These are phyloP conservation scores for Aspergillus sp. DNA, from an alignment of 2,329 filamentous ascomycete species.

Conservation along the genomic window DNA sequence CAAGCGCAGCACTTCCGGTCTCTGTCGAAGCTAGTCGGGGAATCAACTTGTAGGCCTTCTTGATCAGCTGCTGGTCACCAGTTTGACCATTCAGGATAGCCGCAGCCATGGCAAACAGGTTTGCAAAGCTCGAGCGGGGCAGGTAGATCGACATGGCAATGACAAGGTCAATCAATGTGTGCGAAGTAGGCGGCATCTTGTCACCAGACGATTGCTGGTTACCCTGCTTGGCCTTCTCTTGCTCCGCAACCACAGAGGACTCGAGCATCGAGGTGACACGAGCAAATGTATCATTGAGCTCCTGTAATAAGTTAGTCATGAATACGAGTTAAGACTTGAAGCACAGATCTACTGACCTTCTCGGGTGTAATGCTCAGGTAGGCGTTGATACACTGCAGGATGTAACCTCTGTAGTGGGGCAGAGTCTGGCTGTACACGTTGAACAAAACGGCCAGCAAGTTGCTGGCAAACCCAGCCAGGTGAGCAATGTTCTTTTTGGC, in stretches of 20 bases:
- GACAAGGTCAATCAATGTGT: constrained; percentile 93
- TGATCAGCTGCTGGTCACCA: constrained; percentile 82
- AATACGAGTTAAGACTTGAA: not conserved
- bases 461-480: constrained; percentile 72
- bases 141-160: constrained; percentile 95
- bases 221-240: constrained; percentile 59
- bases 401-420: constrained; percentile 83
- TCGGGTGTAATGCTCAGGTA: constrained; percentile 84
- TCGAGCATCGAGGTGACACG: constrained; percentile 83
- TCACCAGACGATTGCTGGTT: constrained; percentile 62
- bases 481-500: constrained; percentile 79
- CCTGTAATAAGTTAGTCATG: constrained; percentile 37
- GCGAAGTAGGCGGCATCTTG: constrained; percentile 83
- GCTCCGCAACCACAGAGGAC: constrained; percentile 58
- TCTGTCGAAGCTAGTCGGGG: constrained; percentile 81
- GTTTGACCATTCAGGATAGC: constrained; percentile 68
- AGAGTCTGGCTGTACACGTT: constrained; percentile 98
- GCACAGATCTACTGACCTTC: constrained; percentile 30
- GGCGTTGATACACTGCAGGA: constrained; percentile 90
- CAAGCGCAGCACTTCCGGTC: constrained; percentile 68
- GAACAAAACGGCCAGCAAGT: constrained; percentile 93
- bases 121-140: constrained; percentile 75
- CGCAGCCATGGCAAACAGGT: constrained; percentile 81
- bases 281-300: constrained; percentile 83
- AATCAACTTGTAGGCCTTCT: constrained; percentile 98